A percentile compares a stretch with the other conserved stretches of the same genome.
phyloP scores from a whole-genome alignment of 331 rosid genomes.

The Arachis monticola region DNA sequence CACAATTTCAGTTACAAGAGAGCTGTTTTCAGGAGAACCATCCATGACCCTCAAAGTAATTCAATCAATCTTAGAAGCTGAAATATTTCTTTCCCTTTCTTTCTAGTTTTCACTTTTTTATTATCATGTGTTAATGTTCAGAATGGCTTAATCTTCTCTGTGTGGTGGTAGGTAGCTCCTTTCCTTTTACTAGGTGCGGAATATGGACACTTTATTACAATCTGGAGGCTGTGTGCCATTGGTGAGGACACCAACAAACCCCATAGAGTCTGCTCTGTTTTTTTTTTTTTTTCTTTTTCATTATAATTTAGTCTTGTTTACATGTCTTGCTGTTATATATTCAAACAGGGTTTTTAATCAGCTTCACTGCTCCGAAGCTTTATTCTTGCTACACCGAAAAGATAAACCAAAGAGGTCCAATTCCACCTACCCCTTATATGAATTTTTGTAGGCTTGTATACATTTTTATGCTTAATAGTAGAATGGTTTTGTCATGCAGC shows the following conservation, averaged over 20 bases:
- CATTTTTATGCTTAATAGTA: conserved; percentile 14
- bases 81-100: neutral
- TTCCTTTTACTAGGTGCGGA: conserved; percentile 85
- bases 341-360: conserved; percentile 64
- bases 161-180: conserved; percentile 67
- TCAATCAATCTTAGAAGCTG: neutral
- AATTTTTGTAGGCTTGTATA: conserved; percentile 14
- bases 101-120: neutral
- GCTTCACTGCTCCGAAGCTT: conserved; percentile 80
- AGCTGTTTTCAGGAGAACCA: conserved; percentile 86
- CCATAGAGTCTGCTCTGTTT: neutral
- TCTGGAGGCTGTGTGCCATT: conserved; percentile 75
- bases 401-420: conserved; percentile 66
- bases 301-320: conserved; percentile 1
- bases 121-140: neutral
- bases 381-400: conserved; percentile 68
- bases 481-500: conserved; percentile 50
- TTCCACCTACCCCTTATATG: neutral
- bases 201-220: conserved; percentile 78
- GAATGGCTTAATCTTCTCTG: conserved; percentile 22
- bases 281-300: neutral
- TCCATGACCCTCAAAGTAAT: conserved; percentile 86
- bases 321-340: conserved; percentile 24
- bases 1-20: conserved; percentile 61
- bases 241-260: conserved; percentile 53